Conservation (phyloP, 1,284 basidiomycete species). For the Heterobasidion parviporum region DNA sequence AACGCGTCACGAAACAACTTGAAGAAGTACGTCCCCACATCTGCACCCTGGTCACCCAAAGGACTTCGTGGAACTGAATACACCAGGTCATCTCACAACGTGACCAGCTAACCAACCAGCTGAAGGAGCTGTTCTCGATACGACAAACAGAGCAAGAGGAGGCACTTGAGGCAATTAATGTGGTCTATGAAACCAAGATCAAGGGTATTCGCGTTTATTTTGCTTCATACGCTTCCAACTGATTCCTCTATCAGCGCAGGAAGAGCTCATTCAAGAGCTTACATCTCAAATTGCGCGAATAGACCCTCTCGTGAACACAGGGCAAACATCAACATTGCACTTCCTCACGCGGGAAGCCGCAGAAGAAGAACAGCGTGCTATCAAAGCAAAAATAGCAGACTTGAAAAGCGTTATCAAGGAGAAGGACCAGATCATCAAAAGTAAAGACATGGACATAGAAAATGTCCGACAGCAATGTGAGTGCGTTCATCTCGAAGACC, state of each 20-base stretch:
- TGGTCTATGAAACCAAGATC: conserved; percentile 40
- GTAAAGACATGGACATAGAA: conserved; percentile 36
- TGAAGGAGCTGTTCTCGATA: conserved; percentile 49
- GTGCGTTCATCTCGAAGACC: neutral
- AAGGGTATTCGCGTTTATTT: conserved; percentile 32
- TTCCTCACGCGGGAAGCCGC: conserved; percentile 66
- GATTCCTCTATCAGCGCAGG: conserved; percentile 35
- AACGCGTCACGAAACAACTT: conserved; percentile 15
- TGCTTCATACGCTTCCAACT: neutral
- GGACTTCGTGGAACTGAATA: no score
- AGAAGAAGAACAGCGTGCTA: conserved; percentile 51
- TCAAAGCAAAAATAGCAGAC: conserved; percentile 40
- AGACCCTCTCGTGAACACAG: conserved; percentile 41
- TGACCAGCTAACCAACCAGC: conserved; percentile 24
- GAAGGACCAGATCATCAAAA: conserved; percentile 33
- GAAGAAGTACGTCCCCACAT: conserved; percentile 13
- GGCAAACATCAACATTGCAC: conserved; percentile 44
- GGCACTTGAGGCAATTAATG: conserved; percentile 34
- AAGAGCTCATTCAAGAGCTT: conserved; percentile 49
- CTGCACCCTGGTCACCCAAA: no score
- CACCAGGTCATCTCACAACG: conserved; percentile 22
- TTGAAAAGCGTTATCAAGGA: conserved; percentile 37
- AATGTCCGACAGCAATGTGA: conserved; percentile 41
- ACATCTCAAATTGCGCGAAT: conserved; percentile 42
- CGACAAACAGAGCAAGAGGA: conserved; percentile 58